Conservation (phyloP, 192 early-diverging fungal genomes). For the Haplosporangium gracile region DNA sequence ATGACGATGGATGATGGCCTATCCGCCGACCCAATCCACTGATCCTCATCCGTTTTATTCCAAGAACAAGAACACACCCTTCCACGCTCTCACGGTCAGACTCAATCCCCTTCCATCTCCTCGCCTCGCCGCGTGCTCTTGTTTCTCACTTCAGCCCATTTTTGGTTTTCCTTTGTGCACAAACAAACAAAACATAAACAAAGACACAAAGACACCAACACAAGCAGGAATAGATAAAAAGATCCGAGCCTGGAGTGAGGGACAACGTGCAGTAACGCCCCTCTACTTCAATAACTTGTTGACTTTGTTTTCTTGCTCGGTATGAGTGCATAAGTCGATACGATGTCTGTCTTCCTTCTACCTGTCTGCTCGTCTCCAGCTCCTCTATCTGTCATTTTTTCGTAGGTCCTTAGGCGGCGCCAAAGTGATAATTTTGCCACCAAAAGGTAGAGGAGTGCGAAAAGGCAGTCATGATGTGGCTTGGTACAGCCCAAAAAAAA, state of each 20-base stretch:
- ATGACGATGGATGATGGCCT: background rate
- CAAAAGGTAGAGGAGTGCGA: background rate
- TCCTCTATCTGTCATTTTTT: no score
- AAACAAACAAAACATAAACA: background rate
- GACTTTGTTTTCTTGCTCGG: background rate
- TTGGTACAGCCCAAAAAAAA: background rate
- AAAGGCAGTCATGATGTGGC: background rate
- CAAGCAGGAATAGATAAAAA: background rate
- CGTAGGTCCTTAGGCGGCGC: no score
- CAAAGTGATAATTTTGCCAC: background rate
- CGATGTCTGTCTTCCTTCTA: background rate
- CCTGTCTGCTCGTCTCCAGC: background rate
- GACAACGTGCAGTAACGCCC: no score
- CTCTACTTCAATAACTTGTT: background rate
- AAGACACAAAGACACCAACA: background rate
- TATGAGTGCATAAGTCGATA: background rate
- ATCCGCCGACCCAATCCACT: no score
- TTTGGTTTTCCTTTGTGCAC: background rate
- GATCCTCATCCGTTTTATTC: no score
- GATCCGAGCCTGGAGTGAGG: background rate
- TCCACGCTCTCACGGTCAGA: conserved; percentile 3
- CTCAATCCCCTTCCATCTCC: background rate
- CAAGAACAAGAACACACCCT: no score
- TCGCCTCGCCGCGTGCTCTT: background rate
- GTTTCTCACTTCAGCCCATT: conserved; percentile 5